A percentile compares a stretch with the other conserved stretches of the same genome.
Conservation (phyloP, 2,329 filamentous ascomycete genomes). For the Penicillium paneum region DNA sequence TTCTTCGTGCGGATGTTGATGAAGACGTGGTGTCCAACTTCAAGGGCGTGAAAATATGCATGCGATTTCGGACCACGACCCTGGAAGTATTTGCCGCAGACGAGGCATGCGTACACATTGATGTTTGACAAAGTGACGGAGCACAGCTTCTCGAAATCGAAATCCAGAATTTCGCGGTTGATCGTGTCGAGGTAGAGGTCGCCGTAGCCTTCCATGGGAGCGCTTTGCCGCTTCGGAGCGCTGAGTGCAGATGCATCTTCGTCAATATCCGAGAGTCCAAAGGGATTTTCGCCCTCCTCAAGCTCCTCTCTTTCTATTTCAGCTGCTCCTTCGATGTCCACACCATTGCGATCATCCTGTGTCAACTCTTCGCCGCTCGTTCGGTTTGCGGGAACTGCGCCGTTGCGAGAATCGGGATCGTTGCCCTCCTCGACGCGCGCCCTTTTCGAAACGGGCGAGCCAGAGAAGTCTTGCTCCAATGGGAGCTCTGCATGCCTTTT, state of each 20-base stretch:
- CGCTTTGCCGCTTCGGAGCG: constrained; percentile 61
- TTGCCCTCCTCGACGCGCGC: constrained; percentile 40
- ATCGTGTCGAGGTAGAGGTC: constrained; percentile 98
- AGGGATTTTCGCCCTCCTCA: constrained; percentile 31
- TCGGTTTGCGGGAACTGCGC: constrained; percentile 24
- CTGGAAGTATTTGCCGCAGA: constrained; percentile 97
- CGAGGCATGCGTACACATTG: constrained; percentile 95
- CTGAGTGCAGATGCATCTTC: constrained; percentile 38
- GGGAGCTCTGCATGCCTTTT: constrained; percentile 48
- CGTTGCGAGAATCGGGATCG: constrained; percentile 25
- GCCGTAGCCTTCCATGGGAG: constrained; percentile 81
- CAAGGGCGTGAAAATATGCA: constrained; percentile 95
- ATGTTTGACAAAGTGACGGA: constrained; percentile 95
- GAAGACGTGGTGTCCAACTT: constrained; percentile 93
- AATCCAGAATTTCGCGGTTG: constrained; percentile 86
- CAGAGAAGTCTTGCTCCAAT: constrained; percentile 35
- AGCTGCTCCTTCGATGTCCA: constrained; percentile 56
- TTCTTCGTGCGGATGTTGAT: constrained; percentile 77
- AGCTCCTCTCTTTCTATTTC: constrained; percentile 63
- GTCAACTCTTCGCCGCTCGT: constrained; percentile 34
- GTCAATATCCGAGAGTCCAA: constrained; percentile 33
- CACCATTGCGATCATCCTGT: constrained; percentile 37
- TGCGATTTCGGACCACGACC: constrained; percentile 90
- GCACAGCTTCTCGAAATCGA: constrained; percentile 98
- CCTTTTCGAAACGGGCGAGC: constrained; percentile 47